These are phyloP conservation scores for Solanum clarkiae DNA, from an alignment of 257 asterid species.

Conservation along the genomic window DNA sequence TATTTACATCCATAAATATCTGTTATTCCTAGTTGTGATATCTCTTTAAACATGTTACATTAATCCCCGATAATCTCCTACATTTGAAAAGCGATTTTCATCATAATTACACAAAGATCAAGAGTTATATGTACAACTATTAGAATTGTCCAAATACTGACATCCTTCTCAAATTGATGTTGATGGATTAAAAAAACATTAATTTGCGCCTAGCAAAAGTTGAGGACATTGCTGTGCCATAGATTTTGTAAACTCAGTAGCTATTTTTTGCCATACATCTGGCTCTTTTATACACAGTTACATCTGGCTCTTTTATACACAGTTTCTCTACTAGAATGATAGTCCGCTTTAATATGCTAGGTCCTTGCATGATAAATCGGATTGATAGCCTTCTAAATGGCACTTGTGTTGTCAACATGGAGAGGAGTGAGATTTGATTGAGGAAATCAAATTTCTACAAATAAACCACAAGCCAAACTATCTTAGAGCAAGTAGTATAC, in stretches of 20 bases:
- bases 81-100: background rate
- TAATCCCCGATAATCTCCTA: background rate
- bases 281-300: no score
- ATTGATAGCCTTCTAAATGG: background rate
- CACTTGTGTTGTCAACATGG: background rate
- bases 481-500: background rate
- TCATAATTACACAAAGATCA: background rate
- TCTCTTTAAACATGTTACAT: background rate
- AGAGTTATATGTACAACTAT: background rate
- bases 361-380: background rate
- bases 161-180: background rate
- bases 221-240: background rate
- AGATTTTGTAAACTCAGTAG: background rate
- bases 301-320: background rate
- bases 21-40: background rate
- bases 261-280: background rate
- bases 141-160: background rate
- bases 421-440: background rate
- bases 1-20: background rate
- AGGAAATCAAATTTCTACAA: background rate
- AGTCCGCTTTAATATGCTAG: background rate
- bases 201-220: background rate
- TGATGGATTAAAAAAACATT: background rate
- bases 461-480: background rate
- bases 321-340: background rate